Base-by-base conservation (phyloP, 2,329 filamentous ascomycete genomes). In the Sclerotinia sclerotiorum region DNA sequence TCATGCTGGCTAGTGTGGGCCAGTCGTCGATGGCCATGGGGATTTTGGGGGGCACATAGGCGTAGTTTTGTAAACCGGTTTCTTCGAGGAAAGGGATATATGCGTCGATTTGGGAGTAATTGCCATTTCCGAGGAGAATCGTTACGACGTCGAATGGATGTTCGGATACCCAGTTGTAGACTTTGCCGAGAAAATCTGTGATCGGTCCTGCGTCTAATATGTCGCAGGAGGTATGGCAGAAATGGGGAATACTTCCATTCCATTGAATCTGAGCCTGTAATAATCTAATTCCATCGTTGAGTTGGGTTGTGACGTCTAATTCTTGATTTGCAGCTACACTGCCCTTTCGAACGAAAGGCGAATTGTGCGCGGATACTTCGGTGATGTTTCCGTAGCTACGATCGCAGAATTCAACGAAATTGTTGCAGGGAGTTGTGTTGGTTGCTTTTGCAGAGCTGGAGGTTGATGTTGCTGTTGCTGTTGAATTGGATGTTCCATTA, bases 81-180 rank as follows among this genome's bases (percentile, higher is more conserved):
- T 85, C 81, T 77, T 91, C 82, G 72, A 97, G 89, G 46, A 87
- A 88, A 0, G 84, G 84, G 7, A 84, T 87, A 78, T 92, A 97
- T 69, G 85, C 84, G 5, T 78, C 79, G 1, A 90, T 82, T 2
- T 75, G 75, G n/a, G 89, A 88, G 77, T 90, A 91, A 80, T 93
- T 91, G 74, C 87, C 89, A 78, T 97, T 97, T 68, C 89, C 93
- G 63, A 97, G 88, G 24, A 97, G 83, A 72, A 97, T 88, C 1
- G 92, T 94, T 35, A 97, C 86, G 1, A 97, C 91, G 72, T 97
- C 94, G 80, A 92, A 94, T 0, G 93, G 93, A 73, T 97, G 88
- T 0, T 77, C 74, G 8, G 85, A 83, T 2, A 97, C 87, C 94
- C 94, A 97, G 55, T 82, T 78, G 48, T 83, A 83, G 17, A 97